Evolutionary conservation across 192 early-diverging fungal genomes (phyloP), one percentile per base, ranked within the genome.

Genomic region (Podila horticola): DNA sequence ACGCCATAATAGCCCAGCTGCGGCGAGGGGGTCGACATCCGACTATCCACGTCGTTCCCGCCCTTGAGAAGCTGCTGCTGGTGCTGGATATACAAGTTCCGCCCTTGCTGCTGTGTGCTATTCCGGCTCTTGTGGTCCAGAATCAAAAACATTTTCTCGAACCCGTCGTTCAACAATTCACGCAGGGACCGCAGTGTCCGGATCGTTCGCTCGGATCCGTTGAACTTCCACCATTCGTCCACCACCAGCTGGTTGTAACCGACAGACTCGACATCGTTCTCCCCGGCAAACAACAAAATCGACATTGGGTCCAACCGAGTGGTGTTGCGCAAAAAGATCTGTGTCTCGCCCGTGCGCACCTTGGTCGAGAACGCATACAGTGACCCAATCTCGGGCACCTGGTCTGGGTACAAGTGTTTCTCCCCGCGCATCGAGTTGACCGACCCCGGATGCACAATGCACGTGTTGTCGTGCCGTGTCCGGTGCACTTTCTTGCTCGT

Each of bases 361-460:
- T 85, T 85, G 45, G 67, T 74, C 29, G 84, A 83, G 45, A 79
- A 85, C 11, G 84, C 84, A 72, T 83, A 85, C 33, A 85, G 57
- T 13, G 84, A 83, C 22, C 84, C 84, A 45, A 67, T 69, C 45
- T 76, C 79, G 8, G 64, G 60, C 17, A 71, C 71, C 31, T 79
- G 61, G 8, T 77, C 72, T 13, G 66, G 36, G 29, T 58, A 41
- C 36, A 81, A 22, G 65, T 75, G 66, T 59, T 63, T 71, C 38
- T 77, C 84, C 24, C 67, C 70, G 3, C 74, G 49, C 73, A 83
- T 74, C 20, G 77, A 79, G 58, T 85, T 85, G 38, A 85, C 84
- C 8, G 84, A 85, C 5, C 79, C 79, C 4, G 84, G 84, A 60
- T 85, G 84, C 3, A 85, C 71, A 48, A 85, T 72, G 17, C 79